Evolutionary conservation across 495 filamentous ascomycete genomes (phyloP), one percentile per base, ranked within the genome.

Genomic region (Talaromyces trachyspermus): DNA sequence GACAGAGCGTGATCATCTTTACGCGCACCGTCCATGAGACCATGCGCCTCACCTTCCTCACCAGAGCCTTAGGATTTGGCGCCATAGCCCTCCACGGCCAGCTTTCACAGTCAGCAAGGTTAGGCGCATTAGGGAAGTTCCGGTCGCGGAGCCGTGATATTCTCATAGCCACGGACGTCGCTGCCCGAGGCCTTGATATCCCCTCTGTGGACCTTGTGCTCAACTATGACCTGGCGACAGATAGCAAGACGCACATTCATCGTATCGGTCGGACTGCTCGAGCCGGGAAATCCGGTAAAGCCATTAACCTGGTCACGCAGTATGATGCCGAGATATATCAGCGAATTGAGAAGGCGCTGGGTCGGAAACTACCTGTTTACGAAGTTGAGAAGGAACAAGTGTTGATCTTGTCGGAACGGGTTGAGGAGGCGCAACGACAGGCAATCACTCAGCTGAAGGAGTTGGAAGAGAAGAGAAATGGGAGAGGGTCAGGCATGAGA

Each of bases 91-190:
- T 98, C 0, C 89, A 97, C 56, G 92, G 92, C 37, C 85, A 91
- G 55, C 77, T 98, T 18, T 86, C 80, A 1, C 92, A 97, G 61
- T 84, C 80, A 5, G 72, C 87, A 4, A 86, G 92, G 19, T 65
- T 98, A 0, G 90, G 85, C 7, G 83, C 92, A 0, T 70, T 97
- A 11, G 83, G 81, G 56, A 96, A 95, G 63, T 96, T 98, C 72
- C 79, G 82, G 9, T 76, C 81, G 1, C 77, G 83, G 10, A 76
- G 69, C 40, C 73, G 89, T 8, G 77, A 90, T 48, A 90, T 98
- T 48, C 78, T 97, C 11, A 85, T 96, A n/a, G 90, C 90, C 1
- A 97, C 91, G 0, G 92, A 97, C 59, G 89, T 97, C 20, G 92
- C 94, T 3, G 88, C 92, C 7, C 79, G 92, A 56, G 92, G 87